Conservation (phyloP, 2,329 filamentous ascomycete species). For the Ophiocordyceps australis region DNA sequence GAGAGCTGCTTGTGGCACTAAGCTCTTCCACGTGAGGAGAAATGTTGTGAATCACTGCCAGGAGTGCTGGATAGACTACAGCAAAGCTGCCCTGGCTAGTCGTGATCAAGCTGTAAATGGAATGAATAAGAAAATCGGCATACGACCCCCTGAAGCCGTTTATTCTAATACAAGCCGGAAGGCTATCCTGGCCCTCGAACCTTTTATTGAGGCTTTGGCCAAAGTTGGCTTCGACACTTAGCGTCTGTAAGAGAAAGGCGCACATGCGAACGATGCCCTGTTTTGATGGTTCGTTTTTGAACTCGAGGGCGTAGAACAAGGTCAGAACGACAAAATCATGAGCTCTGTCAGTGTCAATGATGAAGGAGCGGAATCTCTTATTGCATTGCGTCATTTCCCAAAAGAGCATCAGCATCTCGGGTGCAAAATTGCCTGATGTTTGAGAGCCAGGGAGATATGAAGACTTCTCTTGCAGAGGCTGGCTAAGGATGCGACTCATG, state of each 20-base stretch:
- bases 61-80: slow-evolving; percentile 76
- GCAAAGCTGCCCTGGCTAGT: slow-evolving; percentile 79
- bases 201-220: slow-evolving; percentile 75
- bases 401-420: slow-evolving; percentile 92
- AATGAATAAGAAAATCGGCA: slow-evolving; percentile 87
- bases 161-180: slow-evolving; percentile 68
- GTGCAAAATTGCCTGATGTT: slow-evolving; percentile 66
- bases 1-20: slow-evolving; percentile 56
- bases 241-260: slow-evolving; percentile 85
- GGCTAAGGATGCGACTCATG: slow-evolving; percentile 81
- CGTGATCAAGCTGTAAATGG: slow-evolving; percentile 81
- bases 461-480: slow-evolving; percentile 73
- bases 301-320: slow-evolving; percentile 82
- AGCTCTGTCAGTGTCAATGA: slow-evolving; percentile 84
- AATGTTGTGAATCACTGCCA: slow-evolving; percentile 89
- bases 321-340: slow-evolving; percentile 87
- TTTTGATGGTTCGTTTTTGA: slow-evolving; percentile 69
- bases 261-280: slow-evolving; percentile 94
- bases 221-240: slow-evolving; percentile 86
- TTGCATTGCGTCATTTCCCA: slow-evolving; percentile 98
- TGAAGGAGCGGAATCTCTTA: slow-evolving; percentile 88
- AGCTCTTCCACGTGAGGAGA: slow-evolving; percentile 68
- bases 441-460: slow-evolving; percentile 81
- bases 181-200: slow-evolving; percentile 75
- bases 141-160: slow-evolving; percentile 77